These are phyloP conservation scores for Xylariaceae sp. DNA, from an alignment of 2,329 filamentous ascomycete species.

Conservation along the genomic window DNA sequence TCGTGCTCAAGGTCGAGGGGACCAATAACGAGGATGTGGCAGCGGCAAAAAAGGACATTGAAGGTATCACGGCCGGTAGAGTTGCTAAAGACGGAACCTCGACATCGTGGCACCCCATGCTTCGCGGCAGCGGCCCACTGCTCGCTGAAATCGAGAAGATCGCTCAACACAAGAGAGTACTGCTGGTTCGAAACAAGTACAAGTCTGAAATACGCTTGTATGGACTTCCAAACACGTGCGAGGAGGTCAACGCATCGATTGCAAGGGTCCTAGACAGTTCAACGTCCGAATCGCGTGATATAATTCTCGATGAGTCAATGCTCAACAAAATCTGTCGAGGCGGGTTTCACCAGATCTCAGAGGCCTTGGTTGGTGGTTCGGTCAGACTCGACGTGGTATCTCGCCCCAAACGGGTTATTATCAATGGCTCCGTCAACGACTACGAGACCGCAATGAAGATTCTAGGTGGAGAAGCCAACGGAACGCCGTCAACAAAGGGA, in stretches of 20 bases:
- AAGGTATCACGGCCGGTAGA: conserved; percentile 33
- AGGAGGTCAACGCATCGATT: conserved; percentile 17
- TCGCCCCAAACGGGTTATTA: conserved; percentile 32
- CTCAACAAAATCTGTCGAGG: conserved; percentile 33
- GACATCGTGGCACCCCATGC: conserved; percentile 33
- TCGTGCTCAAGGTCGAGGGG: conserved; percentile 39
- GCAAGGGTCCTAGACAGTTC: conserved; percentile 9
- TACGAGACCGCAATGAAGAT: conserved; percentile 18
- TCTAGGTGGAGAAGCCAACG: conserved; percentile 1
- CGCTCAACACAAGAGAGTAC: conserved; percentile 22
- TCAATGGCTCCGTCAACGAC: conserved; percentile 26
- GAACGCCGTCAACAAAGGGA: neutral
- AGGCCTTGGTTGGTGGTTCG: conserved; percentile 27
- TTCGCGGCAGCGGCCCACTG: conserved; percentile 22
- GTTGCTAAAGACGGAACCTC: conserved; percentile 25
- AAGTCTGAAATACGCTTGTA: conserved; percentile 32
- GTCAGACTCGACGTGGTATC: conserved; percentile 34
- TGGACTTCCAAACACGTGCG: conserved; percentile 20
- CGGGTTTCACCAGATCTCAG: conserved; percentile 30
- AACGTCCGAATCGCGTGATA: conserved; percentile 10
- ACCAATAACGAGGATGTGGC: conserved; percentile 29
- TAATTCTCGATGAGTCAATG: conserved; percentile 27
- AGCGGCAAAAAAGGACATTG: conserved; percentile 32
- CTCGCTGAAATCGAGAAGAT: conserved; percentile 21
- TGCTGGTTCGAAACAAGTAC: conserved; percentile 29